Percentiles rank a stretch among this genome's conserved stretches.
Evolutionary conservation across 257 asterid genomes (phyloP).

Genomic region (Jaltomata sinuosa): DNA sequence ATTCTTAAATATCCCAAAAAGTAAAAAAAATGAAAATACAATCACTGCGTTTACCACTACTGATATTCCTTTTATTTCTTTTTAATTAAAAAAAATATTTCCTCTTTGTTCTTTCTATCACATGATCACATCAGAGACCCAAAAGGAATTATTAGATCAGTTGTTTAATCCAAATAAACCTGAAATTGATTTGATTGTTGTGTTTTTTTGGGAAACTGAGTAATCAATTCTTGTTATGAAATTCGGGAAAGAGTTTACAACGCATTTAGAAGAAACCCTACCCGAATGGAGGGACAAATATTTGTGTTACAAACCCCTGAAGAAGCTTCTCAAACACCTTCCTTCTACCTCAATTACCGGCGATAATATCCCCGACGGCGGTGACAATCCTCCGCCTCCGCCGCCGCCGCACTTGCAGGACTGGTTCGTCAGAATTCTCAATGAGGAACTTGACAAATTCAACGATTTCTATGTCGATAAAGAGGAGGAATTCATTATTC

Average conservation of each 20-base stretch:
- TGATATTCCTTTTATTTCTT: not conserved
- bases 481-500: constrained; percentile 87
- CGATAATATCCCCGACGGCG: constrained; percentile 4
- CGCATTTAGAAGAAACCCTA: constrained; percentile 69
- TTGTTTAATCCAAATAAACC: not conserved
- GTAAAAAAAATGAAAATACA: not conserved
- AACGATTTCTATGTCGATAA: constrained; percentile 93
- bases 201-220: not conserved
- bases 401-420: constrained; percentile 38
- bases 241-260: constrained; percentile 73
- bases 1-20: not conserved
- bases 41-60: not conserved
- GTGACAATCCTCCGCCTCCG: constrained; percentile 10
- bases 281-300: constrained; percentile 93
- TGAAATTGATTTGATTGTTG: not conserved
- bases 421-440: constrained; percentile 64
- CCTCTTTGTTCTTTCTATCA: not conserved
- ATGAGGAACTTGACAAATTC: constrained; percentile 73
- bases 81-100: not conserved
- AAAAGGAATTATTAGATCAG: not conserved
- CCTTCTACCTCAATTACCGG: constrained; percentile 14
- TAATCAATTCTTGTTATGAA: constrained; percentile 34
- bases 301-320: constrained; percentile 73
- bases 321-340: constrained; percentile 69
- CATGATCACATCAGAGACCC: not conserved